Base-by-base conservation (phyloP, 495 filamentous ascomycete genomes). In the Talaromyces borbonicus region DNA sequence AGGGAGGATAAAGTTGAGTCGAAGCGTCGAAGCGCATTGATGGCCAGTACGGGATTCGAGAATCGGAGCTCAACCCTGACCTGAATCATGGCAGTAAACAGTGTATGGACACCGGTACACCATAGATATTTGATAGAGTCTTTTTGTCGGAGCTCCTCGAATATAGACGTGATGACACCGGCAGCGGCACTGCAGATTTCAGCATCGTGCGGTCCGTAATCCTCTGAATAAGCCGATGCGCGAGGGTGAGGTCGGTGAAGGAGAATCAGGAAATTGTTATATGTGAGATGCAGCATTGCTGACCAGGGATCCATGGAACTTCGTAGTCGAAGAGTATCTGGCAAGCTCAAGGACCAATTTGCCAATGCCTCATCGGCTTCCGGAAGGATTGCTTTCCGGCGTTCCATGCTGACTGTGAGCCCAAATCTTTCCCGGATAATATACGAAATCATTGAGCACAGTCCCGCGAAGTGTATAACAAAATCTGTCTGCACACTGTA, bases 71-170 rank as follows among this genome's bases (percentile, higher is more conserved):
- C 67, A 5, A 69, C 66, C n/a, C 67, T 62, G 5, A 73, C 65
- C 58, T 72, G 67, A 24, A 73, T 71, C 66, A 73, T 69, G 31
- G 68, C 68, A 14, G 68, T 71, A 47, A 73, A 72, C 12, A 71
- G 52, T 1, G 65, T 68, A 40, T 70, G 62, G 5, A 73, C 65
- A 7, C 64, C 66, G 15, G 68, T 68, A 49, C 67, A 69, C 70
- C 68, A 72, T 4, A 71, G 54, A 51, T 57, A 68, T 40, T 66
- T 69, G 46, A 70, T 52, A n/a, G 65, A 63, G 42, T 74, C 71
- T 33, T 73, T 67, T n/a, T 68, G 41, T 11, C 71, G 62, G 18
- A 77, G 59, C 50, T 68, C 64, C 27, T 67, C 63, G 47, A 69
- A 68, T 48, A 78, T 75, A 18, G 66, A 71, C 19, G 62, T 60